Base-by-base conservation (phyloP, 1,284 basidiomycete genomes). In the Phellopilus nigrolimitatus region DNA sequence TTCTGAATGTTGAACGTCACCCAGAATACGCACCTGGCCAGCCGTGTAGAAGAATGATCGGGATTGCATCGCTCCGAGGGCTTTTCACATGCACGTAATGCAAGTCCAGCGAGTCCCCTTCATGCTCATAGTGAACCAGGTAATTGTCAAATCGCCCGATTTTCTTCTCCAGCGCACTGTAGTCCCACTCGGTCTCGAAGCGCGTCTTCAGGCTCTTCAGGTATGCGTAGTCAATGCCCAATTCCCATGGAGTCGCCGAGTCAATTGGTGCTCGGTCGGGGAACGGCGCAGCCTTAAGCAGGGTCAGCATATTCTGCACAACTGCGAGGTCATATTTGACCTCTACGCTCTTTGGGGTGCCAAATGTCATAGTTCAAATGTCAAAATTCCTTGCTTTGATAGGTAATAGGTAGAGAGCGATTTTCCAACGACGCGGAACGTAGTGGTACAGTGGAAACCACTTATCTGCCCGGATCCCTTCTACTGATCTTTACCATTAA, bases 1-100 rank as follows among this genome's bases (percentile, higher is more conserved):
- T 22, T 49, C 28, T 15, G 36, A 42, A 54, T 25, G n/a, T 22
- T 13, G 27, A n/a, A 15, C 12, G 19, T 2, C 31, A 17, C 27
- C n/a, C 3, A 15, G 3, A 21, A 44, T 12, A 28, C 53, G 17
- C 19, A 54, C 58, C 57, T 15, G 59, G 59, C 61, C 61, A 62
- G 12, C 60, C 61, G 46, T 62, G 61, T 9, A 60, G 41, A n/a
- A 62, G 41, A 8, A 61, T 49, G 8, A 62, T 30, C 22, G 61
- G 61, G 25, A 61, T 56, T 2, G 61, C 61, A 38, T 59, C 53
- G n/a, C 46, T 47, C 39, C 55, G 51, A 3, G 48, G 21, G 30
- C 57, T 60, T 24, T 54, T 57, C 33, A 54, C 55, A 50, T 62
- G 56, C 1, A 62, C 45, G 41, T 58, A 60, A 53, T 61, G 59